Evolutionary conservation across 2,329 filamentous ascomycete genomes (phyloP), one percentile per base, ranked within the genome.

Genomic region (Arthrobotrys entomopaga): DNA sequence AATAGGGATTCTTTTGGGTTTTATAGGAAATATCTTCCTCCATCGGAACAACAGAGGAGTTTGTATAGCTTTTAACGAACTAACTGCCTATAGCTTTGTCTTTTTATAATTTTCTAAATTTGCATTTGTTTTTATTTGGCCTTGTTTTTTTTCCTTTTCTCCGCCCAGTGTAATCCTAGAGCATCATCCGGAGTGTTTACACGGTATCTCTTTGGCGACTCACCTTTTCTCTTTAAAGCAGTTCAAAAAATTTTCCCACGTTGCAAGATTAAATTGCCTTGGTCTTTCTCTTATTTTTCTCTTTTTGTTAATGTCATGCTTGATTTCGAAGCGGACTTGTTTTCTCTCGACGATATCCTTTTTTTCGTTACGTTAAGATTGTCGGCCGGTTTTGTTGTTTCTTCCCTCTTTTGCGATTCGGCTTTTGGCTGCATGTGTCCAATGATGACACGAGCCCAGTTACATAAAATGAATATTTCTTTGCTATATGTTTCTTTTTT

Each of bases 1-100:
- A 71, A 61, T 61, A 40, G 53, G 54, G 15, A 43, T 22, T 65
- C 13, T 69, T 65, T 67, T 71, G 54, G 65, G 71, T 54, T 77
- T 64, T 73, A 54, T 57, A 63, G 61, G 71, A 52, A 69, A 46
- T 56, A 65, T 70, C 19, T 19, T 19, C 65, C 34, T 63, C 38
- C 19, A 38, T 61, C 50, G 59, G 40, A 57, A 53, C 15, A 59
- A 24, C 26, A 42, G 60, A 67, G 49, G 54, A 54, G 60, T 59
- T 60, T 75, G 60, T 67, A 60, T 60, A 71, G 63, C 56, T 65
- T 43, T 50, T 42, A 22, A 42, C 20, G 43, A 40, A 59, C 24
- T 58, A 22, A 8, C 40, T 57, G 19, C 64, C 34, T 69, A 13
- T 69, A 6, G 10, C 66, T 20, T 26, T 67, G 49, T 19, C n/a